Percentiles rank a stretch among this genome's conserved stretches.
Evolutionary conservation across 345 rosid genomes (phyloP).

Genomic region (Boechera divaricarpa): DNA sequence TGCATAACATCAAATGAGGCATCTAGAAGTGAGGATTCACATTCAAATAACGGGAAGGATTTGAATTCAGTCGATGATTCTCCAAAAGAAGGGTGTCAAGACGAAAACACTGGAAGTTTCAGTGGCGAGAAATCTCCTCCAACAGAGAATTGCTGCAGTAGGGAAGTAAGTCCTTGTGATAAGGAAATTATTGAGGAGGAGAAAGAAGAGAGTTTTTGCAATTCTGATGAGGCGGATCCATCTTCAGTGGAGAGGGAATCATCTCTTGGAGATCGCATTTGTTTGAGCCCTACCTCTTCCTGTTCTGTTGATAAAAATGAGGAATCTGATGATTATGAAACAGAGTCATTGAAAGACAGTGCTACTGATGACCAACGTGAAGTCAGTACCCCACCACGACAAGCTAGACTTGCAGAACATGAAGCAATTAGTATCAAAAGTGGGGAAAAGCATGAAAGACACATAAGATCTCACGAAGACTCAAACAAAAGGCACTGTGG

Average conservation of each 20-base stretch:
- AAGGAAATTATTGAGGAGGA: conserved; percentile 39
- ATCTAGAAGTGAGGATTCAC: conserved; percentile 40
- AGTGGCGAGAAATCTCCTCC: conserved; percentile 27
- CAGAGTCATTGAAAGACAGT: conserved; percentile 50
- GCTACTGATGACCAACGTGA: conserved; percentile 39
- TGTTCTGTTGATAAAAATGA: conserved; percentile 53
- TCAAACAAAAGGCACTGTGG: conserved; percentile 29
- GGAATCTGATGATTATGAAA: conserved; percentile 48
- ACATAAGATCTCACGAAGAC: conserved; percentile 35
- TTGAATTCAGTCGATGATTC: conserved; percentile 34
- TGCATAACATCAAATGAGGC: conserved; percentile 22
- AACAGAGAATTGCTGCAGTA: conserved; percentile 35
- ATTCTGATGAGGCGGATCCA: conserved; percentile 41
- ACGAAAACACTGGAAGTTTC: conserved; percentile 36
- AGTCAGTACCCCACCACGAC: conserved; percentile 39
- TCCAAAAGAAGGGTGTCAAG: conserved; percentile 40
- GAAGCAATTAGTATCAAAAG: conserved; percentile 32
- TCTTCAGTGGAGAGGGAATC: conserved; percentile 47
- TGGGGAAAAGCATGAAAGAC: conserved; percentile 35
- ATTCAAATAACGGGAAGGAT: conserved; percentile 22
- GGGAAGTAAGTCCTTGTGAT: conserved; percentile 45
- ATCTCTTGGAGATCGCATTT: conserved; percentile 52
- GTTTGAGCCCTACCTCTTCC: conserved; percentile 51
- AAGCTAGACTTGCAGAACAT: conserved; percentile 41
- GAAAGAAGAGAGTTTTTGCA: conserved; percentile 42